A percentile compares a stretch with the other conserved stretches of the same genome.
These are phyloP conservation scores for Hemileccinum impolitum DNA, from an alignment of 768 basidiomycete genomes.

Conservation along the genomic window DNA sequence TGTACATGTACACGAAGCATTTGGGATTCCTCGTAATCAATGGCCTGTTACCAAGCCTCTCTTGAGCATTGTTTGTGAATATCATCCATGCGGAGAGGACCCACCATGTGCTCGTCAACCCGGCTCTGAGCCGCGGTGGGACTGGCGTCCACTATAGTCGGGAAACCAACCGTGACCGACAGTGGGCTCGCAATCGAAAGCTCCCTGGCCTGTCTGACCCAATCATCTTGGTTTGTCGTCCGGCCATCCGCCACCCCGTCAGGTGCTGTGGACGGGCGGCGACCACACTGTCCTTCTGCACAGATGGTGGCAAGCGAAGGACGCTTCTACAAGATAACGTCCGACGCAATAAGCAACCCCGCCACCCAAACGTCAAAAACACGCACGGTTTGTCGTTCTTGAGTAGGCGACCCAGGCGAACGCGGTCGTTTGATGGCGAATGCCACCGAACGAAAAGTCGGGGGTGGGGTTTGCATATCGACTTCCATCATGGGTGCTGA, in stretches of 20 bases:
- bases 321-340: constrained; percentile 51
- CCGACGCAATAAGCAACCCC: not conserved
- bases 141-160: not conserved
- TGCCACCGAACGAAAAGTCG: constrained; percentile 37
- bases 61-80: constrained; percentile 7
- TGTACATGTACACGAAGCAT: constrained; percentile 10
- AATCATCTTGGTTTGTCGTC: constrained; percentile 58
- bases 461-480: constrained; percentile 46
- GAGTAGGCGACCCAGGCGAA: constrained; percentile 49
- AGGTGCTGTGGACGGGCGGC: constrained; percentile 26
- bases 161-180: constrained; percentile 15
- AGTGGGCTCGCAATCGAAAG: constrained; percentile 47
- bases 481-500: constrained; percentile 46
- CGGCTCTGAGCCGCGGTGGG: constrained; percentile 7
- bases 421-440: constrained; percentile 51
- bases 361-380: not conserved
- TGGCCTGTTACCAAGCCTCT: constrained; percentile 13
- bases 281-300: constrained; percentile 23
- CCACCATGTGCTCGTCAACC: constrained; percentile 47
- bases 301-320: constrained; percentile 39
- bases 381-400: constrained; percentile 55
- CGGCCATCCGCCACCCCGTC: constrained; percentile 21
- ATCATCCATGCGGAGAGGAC: constrained; percentile 14
- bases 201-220: constrained; percentile 68
- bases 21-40: constrained; percentile 23